Conservation (phyloP, 2,329 filamentous ascomycete species). For the Didymella arachidicola region DNA sequence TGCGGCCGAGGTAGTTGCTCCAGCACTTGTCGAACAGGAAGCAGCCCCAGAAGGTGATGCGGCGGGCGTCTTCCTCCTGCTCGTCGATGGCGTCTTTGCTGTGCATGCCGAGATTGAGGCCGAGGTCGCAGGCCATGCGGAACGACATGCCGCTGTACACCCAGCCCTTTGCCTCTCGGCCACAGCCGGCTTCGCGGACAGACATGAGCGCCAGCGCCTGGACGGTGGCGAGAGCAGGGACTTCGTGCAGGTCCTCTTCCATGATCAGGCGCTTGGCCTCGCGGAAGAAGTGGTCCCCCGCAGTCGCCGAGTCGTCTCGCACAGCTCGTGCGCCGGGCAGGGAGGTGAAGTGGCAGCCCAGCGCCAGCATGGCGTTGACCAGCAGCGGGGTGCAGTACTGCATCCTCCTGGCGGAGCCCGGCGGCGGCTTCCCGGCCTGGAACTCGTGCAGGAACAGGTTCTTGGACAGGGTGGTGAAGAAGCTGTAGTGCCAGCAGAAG, state of each 20-base stretch:
- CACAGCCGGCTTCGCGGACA: constrained; percentile 92
- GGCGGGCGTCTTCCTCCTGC: constrained; percentile 84
- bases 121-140: constrained; percentile 94
- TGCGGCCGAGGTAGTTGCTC: constrained; percentile 93
- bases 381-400: constrained; percentile 87
- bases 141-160: constrained; percentile 99
- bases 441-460: constrained; percentile 88
- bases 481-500: constrained; percentile 97
- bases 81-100: constrained; percentile 69
- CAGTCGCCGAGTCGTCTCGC: constrained; percentile 79
- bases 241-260: constrained; percentile 92
- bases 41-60: constrained; percentile 96
- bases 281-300: constrained; percentile 94
- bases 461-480: constrained; percentile 90
- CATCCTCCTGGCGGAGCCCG: constrained; percentile 60
- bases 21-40: constrained; percentile 99
- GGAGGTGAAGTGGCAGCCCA: constrained; percentile 92
- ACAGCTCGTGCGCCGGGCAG: constrained; percentile 74
- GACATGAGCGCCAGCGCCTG: constrained; percentile 96
- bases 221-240: constrained; percentile 84
- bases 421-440: constrained; percentile 69
- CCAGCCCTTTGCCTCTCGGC: constrained; percentile 94
- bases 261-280: constrained; percentile 90
- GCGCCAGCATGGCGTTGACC: constrained; percentile 90
- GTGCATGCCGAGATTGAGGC: constrained; percentile 79